phyloP scores from a whole-genome alignment of 306 rosid genomes.

The Rosa multiflora region DNA sequence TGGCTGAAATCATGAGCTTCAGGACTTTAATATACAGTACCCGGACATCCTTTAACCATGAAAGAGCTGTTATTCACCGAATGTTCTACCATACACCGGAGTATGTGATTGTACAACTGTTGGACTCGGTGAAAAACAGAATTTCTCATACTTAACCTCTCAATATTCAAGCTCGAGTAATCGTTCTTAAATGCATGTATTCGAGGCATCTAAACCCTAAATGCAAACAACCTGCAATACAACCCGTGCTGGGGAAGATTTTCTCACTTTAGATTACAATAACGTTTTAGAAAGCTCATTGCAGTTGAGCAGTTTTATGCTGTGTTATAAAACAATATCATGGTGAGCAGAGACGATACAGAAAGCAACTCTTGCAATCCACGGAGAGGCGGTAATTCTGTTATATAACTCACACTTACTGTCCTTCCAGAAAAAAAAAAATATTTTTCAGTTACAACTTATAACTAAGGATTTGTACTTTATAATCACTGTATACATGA shows the following conservation, averaged over 20 bases:
- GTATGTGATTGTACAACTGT: background rate
- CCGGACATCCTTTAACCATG: background rate
- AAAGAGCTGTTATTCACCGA: background rate
- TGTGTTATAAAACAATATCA: background rate
- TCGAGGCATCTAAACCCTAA: no score
- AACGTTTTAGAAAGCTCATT: background rate
- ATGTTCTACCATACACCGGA: background rate
- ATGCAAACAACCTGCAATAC: background rate
- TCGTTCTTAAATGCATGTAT: background rate
- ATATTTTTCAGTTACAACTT: background rate
- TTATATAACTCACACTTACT: background rate
- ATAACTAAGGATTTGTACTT: background rate
- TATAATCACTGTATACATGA: background rate
- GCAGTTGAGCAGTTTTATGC: background rate
- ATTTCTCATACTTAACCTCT: no score
- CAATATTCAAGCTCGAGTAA: background rate
- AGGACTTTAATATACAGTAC: slow-evolving; percentile 7
- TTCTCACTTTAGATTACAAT: background rate
- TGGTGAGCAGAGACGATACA: background rate
- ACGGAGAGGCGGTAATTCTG: background rate
- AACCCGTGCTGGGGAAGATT: background rate
- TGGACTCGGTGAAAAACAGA: no score
- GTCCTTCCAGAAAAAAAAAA: background rate
- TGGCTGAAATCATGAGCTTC: slow-evolving; percentile 25
- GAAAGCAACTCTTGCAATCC: background rate